Evolutionary conservation across 371 early-diverging fungal genomes (phyloP).

Genomic region (Mucor racemosus): DNA sequence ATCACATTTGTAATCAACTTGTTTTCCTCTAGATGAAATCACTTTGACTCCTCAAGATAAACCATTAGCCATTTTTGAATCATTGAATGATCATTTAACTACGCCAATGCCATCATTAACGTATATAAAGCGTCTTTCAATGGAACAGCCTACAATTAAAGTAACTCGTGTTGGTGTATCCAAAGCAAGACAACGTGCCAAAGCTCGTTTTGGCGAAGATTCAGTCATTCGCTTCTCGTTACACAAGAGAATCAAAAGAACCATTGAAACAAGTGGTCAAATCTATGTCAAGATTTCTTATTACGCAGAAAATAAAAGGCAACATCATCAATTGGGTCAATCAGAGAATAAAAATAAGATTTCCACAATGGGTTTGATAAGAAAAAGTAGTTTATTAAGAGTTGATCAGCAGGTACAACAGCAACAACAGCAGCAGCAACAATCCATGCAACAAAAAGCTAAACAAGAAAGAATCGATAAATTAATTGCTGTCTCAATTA

Average conservation of each 20-base stretch:
- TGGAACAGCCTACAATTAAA: constrained; percentile 38
- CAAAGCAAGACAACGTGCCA: constrained; percentile 38
- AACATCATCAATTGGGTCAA: constrained; percentile 1
- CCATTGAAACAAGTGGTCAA: constrained; percentile 43
- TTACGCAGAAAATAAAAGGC: constrained; percentile 31
- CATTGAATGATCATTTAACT: constrained; percentile 62
- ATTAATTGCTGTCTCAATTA: constrained; percentile 41
- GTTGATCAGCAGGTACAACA: constrained; percentile 22
- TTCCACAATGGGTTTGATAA: constrained; percentile 18
- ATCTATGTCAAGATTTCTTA: constrained; percentile 51
- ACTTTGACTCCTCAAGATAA: constrained; percentile 60
- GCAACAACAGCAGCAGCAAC: constrained; percentile 18
- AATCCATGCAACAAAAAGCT: not conserved
- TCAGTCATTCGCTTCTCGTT: constrained; percentile 54
- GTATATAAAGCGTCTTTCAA: constrained; percentile 41
- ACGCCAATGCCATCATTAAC: constrained; percentile 63
- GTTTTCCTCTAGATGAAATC: constrained; percentile 53
- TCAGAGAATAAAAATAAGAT: constrained; percentile 25
- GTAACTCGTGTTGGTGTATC: constrained; percentile 43
- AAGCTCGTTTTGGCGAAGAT: constrained; percentile 49
- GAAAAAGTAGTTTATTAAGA: constrained; percentile 28
- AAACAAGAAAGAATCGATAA: constrained; percentile 45
- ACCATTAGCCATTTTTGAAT: constrained; percentile 65
- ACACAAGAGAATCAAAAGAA: constrained; percentile 59
- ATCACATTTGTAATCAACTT: not conserved